phyloP scores from a whole-genome alignment of 805 yeast genomes.

The Metschnikowia dekortorum region DNA sequence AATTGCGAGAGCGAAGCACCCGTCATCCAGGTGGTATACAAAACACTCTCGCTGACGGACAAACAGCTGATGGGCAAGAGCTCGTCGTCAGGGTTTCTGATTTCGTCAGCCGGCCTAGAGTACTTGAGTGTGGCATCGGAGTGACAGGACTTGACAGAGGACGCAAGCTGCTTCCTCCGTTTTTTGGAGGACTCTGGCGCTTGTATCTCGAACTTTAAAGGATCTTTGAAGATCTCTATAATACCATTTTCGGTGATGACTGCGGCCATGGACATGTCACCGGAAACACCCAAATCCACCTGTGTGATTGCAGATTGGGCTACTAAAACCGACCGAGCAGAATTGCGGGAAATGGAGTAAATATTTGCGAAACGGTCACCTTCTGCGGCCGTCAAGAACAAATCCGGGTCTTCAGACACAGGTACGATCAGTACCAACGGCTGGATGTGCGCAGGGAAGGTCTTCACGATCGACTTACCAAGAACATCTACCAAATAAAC shows the following conservation, averaged over 20 bases:
- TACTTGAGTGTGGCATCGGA: constrained; percentile 43
- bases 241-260: constrained; percentile 72
- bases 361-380: constrained; percentile 81
- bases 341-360: constrained; percentile 45
- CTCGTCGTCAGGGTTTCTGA: constrained; percentile 28
- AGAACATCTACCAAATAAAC: constrained; percentile 48
- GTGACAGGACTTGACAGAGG: constrained; percentile 46
- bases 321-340: constrained; percentile 57
- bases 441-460: constrained; percentile 74
- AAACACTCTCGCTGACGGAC: constrained; percentile 18
- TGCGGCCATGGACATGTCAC: constrained; percentile 34
- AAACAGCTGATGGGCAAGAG: constrained; percentile 23
- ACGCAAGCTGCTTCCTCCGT: constrained; percentile 41
- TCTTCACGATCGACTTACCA: constrained; percentile 37
- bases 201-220: constrained; percentile 34
- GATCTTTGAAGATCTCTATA: constrained; percentile 66
- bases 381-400: constrained; percentile 65
- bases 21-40: constrained; percentile 53
- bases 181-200: constrained; percentile 25
- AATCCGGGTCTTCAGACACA: constrained; percentile 31
- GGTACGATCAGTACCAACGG: constrained; percentile 52
- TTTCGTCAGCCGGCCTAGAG: constrained; percentile 42
- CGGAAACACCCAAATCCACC: constrained; percentile 36
- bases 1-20: constrained; percentile 54
- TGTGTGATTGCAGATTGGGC: constrained; percentile 58